Evolutionary conservation across 75 land plant species (phyloP).

Genomic region (Selaginella tamariscina): DNA sequence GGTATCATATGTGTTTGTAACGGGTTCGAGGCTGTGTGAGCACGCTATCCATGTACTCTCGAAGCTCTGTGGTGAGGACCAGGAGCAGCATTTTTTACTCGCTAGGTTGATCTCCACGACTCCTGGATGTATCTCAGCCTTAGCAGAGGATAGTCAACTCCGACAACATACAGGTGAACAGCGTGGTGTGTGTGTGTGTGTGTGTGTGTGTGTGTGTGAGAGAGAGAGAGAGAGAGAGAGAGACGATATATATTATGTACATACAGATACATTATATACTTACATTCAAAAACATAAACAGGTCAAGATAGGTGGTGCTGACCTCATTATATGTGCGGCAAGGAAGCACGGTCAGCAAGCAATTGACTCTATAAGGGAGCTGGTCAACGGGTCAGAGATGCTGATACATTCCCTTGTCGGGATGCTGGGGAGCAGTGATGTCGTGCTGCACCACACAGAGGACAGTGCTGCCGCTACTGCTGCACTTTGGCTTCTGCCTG

Average conservation of each 20-base stretch:
- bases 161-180: neutral
- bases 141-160: neutral
- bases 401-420: neutral
- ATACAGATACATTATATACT: no score
- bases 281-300: no score
- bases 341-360: neutral
- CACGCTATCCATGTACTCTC: neutral
- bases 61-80: neutral
- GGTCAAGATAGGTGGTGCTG: neutral
- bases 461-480: neutral
- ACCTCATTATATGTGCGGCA: neutral
- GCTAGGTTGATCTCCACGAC: neutral
- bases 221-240: no score
- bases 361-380: neutral
- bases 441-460: neutral
- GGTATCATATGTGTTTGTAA: no score
- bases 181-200: no score
- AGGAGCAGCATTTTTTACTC: neutral
- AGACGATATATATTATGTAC: no score
- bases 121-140: neutral
- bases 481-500: constrained; percentile 3
- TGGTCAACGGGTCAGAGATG: neutral
- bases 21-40: neutral
- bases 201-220: no score
- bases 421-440: neutral